Percentiles rank a stretch among this genome's conserved stretches.
These are phyloP conservation scores for Apiospora aurea DNA, from an alignment of 2,329 filamentous ascomycete species.

Conservation along the genomic window DNA sequence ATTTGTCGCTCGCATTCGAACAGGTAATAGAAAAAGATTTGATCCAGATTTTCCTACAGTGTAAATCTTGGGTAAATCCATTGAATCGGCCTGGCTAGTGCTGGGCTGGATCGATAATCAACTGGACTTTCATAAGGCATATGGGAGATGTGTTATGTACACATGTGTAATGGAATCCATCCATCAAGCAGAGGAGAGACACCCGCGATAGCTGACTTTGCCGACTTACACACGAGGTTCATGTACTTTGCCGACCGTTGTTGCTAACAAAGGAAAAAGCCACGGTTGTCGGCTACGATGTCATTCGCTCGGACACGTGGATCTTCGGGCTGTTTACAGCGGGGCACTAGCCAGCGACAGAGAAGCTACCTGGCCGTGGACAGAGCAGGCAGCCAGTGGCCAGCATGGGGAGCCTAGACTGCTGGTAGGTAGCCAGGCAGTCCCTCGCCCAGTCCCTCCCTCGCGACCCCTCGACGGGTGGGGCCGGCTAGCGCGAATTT, in stretches of 20 bases:
- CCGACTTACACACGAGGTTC: neutral
- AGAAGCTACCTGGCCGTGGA: neutral
- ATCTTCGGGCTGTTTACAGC: slow-evolving; percentile 11
- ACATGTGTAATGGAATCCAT: neutral
- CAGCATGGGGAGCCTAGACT: neutral
- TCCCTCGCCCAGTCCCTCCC: neutral
- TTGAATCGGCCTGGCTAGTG: slow-evolving; percentile 11
- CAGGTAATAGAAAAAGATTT: neutral
- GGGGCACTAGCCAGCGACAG: slow-evolving; percentile 10
- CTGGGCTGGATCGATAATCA: neutral
- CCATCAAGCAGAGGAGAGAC: neutral
- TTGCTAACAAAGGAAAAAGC: neutral
- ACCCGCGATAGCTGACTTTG: neutral
- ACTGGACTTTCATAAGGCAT: neutral
- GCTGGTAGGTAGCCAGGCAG: neutral
- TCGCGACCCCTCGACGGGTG: neutral
- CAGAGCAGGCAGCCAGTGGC: neutral
- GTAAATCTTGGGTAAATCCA: slow-evolving; percentile 3
- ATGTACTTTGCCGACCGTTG: neutral
- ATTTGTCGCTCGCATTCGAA: neutral
- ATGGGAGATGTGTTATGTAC: neutral
- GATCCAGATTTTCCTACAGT: slow-evolving; percentile 12
- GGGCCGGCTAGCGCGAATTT: slow-evolving; percentile 20
- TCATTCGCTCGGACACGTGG: slow-evolving; percentile 4
- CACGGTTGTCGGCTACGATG: slow-evolving; percentile 4